These are phyloP conservation scores for Phaeosphaeriaceae sp. DNA, from an alignment of 2,329 filamentous ascomycete species.

Conservation along the genomic window DNA sequence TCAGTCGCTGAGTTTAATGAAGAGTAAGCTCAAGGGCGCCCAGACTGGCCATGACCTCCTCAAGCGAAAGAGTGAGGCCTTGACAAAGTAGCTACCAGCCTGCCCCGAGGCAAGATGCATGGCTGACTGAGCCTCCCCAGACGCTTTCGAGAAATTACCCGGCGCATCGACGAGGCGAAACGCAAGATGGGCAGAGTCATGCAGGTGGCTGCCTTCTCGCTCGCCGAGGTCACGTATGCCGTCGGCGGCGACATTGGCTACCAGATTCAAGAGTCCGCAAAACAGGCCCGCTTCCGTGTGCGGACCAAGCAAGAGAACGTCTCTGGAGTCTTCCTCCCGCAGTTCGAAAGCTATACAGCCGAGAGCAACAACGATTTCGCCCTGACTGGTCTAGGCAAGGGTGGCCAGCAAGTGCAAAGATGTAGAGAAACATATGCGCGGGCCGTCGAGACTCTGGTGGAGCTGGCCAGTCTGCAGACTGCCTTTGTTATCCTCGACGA, in stretches of 20 bases:
- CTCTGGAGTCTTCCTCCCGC: constrained; percentile 90
- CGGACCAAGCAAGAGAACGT: constrained; percentile 98
- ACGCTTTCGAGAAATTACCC: constrained; percentile 95
- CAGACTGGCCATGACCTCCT: constrained; percentile 86
- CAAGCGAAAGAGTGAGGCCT: constrained; percentile 96
- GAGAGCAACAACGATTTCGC: constrained; percentile 96
- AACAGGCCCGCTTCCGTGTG: constrained; percentile 89
- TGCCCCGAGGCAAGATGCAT: not conserved
- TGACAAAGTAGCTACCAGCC: constrained; percentile 76
- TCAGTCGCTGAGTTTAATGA: constrained; percentile 96
- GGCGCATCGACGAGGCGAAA: constrained; percentile 97
- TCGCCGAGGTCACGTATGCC: constrained; percentile 96
- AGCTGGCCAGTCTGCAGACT: constrained; percentile 94
- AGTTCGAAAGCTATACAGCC: constrained; percentile 88
- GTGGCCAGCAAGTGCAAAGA: constrained; percentile 93
- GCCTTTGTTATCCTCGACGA: constrained; percentile 98
- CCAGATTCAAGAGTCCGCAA: constrained; percentile 95
- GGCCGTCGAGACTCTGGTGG: constrained; percentile 93
- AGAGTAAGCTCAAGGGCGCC: constrained; percentile 89
- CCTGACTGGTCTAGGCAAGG: constrained; percentile 93
- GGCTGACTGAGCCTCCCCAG: constrained; percentile 55
- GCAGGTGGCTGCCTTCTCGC: constrained; percentile 97
- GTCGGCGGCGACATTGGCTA: constrained; percentile 93
- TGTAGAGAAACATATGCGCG: constrained; percentile 95
- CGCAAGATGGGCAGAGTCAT: constrained; percentile 99